Evolutionary conservation across 768 basidiomycete genomes (phyloP).

Genomic region (Trametes meyenii): DNA sequence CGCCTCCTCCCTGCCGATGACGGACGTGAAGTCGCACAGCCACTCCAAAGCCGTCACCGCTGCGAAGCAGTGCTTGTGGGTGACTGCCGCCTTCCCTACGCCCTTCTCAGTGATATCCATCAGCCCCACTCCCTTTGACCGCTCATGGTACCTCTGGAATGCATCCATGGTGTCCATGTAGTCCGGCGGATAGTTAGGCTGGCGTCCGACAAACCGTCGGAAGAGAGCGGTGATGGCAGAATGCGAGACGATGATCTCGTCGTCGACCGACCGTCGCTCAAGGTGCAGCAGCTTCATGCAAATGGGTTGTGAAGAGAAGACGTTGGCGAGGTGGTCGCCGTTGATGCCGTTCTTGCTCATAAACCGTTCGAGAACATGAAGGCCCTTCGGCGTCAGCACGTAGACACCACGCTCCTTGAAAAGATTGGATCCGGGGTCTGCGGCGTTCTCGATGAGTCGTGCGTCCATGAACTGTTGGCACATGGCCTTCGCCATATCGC

Average conservation of each 20-base stretch:
- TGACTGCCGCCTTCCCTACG: conserved; percentile 50
- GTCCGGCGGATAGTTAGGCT: conserved; percentile 73
- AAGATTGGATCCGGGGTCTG: conserved; percentile 82
- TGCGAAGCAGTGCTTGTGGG: conserved; percentile 76
- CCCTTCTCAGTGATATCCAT: conserved; percentile 73
- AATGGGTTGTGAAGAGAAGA: conserved; percentile 92
- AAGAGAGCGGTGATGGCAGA: conserved; percentile 94
- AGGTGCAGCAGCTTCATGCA: conserved; percentile 98
- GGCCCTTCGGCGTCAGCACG: conserved; percentile 93
- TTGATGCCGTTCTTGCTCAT: conserved; percentile 99
- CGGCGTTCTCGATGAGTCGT: conserved; percentile 94
- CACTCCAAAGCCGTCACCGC: conserved; percentile 92
- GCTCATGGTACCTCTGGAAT: conserved; percentile 77
- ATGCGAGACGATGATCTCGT: conserved; percentile 96
- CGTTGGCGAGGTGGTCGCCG: conserved; percentile 85
- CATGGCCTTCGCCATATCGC: conserved; percentile 99
- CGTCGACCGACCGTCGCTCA: conserved; percentile 88
- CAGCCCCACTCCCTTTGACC: conserved; percentile 72
- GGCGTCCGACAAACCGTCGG: conserved; percentile 89
- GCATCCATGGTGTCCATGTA: conserved; percentile 54
- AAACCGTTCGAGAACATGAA: conserved; percentile 99
- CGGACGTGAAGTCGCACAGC: conserved; percentile 97
- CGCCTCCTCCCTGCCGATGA: conserved; percentile 93
- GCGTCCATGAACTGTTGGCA: conserved; percentile 99
- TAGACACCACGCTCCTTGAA: conserved; percentile 99